These are phyloP conservation scores for Juncus inflexus DNA, from an alignment of 176 grass and related monocot genomes.

Conservation along the genomic window DNA sequence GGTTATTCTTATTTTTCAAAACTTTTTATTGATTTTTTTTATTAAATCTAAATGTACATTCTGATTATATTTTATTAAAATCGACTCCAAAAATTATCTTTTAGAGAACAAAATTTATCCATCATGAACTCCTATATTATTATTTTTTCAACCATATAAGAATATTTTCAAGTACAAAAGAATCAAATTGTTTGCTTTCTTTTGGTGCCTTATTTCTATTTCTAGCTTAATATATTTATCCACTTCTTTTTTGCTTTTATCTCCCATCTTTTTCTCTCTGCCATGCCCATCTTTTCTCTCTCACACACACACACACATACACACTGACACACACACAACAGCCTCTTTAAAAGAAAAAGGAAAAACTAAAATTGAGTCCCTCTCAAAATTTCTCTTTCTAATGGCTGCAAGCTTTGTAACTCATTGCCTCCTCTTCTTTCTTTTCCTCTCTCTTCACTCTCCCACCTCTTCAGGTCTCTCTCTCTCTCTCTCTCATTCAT, in stretches of 20 bases:
- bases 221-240: neutral
- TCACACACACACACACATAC: neutral
- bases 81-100: too few species aligned
- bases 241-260: neutral
- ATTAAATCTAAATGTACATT: too few species aligned
- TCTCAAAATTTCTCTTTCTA: slow-evolving; percentile 20
- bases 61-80: too few species aligned
- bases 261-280: slow-evolving; percentile 27
- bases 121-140: too few species aligned
- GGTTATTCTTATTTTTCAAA: too few species aligned
- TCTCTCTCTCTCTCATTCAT: neutral
- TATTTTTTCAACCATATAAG: too few species aligned
- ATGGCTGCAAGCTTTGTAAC: slow-evolving; percentile 34
- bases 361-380: slow-evolving; percentile 1
- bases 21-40: too few species aligned
- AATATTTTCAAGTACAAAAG: neutral
- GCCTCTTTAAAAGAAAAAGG: neutral
- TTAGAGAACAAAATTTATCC: too few species aligned
- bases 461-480: slow-evolving; percentile 46
- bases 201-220: neutral
- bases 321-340: neutral
- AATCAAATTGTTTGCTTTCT: slow-evolving; percentile 15
- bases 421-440: slow-evolving; percentile 28
- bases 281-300: slow-evolving; percentile 17
- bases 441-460: slow-evolving; percentile 31